Evolutionary conservation across 2,329 filamentous ascomycete genomes (phyloP), one percentile per base, ranked within the genome.

Genomic region (Monilinia fructigena): DNA sequence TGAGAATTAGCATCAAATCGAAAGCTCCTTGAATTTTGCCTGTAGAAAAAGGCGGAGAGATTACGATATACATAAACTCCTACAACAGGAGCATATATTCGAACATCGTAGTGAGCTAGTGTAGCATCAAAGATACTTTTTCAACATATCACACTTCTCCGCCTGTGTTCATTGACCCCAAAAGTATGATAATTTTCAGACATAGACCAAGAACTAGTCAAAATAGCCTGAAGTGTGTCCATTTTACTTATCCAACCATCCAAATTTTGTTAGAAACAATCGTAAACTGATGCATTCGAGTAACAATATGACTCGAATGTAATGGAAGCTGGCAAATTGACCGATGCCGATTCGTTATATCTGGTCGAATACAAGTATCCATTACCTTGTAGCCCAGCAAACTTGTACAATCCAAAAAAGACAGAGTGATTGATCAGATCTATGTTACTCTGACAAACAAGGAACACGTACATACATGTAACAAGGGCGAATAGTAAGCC

Each of bases 361-460:
- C 8, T 38, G 28, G 28, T 12, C 28, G 12, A 47, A 48, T 35
- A 48, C 12, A 20, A 12, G 20, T 23, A 50, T 11, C 2, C 42
- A 60, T 8, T 14, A 48, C 23, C 28, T 45, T 60, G 8, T 14
- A 48, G 23, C 20, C 45, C 50, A 50, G 28, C 18, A 48, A 59
- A 60, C 16, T 12, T 48, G 42, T 23, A 20, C 28, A 23, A 60
- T 38, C 20, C 38, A 28, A n/a, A 50, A 23, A 48, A 7, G 56
- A 28, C 42, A 38, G 10, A 54, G 4, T 12, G 10, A 35, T 12
- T 35, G 20, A 48, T 26, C 53, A 3, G n/a, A 38, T 23, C 8
- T 23, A 50, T 60, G 45, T 42, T 60, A 50, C 28, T 60, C 42
- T 60, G 56, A 60, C 42, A 35, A 48, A 23, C 20, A 60, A 60